Percentiles rank a stretch among this genome's conserved stretches.
These are phyloP conservation scores for Pelargonium cotyledonis DNA, from an alignment of 441 rosid genomes.

Conservation along the genomic window DNA sequence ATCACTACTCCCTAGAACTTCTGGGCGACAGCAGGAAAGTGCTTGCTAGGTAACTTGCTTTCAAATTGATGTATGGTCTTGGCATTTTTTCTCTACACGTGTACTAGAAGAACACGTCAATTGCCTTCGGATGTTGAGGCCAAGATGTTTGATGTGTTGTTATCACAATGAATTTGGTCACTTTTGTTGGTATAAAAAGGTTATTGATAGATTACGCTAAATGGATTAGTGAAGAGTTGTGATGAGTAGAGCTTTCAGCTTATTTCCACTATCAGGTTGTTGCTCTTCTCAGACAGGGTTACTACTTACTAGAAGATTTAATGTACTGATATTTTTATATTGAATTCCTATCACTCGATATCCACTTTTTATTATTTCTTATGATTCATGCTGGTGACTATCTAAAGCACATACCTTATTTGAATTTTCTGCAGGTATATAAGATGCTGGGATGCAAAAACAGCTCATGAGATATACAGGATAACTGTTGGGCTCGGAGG, in stretches of 20 bases:
- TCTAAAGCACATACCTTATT: slow-evolving; percentile 17
- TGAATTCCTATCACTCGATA: not conserved
- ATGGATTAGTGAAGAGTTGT: not conserved
- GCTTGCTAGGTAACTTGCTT: slow-evolving; percentile 7
- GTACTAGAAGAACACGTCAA: not conserved
- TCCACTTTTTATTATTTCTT: not conserved
- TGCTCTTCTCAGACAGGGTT: not conserved
- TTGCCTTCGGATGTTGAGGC: not conserved
- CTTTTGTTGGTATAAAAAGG: not conserved
- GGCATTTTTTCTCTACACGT: not conserved
- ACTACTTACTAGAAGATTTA: not conserved
- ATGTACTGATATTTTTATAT: not conserved
- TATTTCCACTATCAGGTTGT: not conserved
- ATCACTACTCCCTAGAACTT: slow-evolving; percentile 8
- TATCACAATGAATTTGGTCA: not conserved
- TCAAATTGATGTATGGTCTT: not conserved
- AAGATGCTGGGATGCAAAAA: slow-evolving; percentile 85
- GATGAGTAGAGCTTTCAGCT: not conserved
- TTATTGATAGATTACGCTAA: not conserved
- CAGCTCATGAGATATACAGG: slow-evolving; percentile 68
- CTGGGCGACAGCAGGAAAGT: slow-evolving; percentile 2
- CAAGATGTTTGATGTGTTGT: slow-evolving; percentile 1
- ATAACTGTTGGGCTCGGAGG: slow-evolving; percentile 89
- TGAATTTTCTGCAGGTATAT: slow-evolving; percentile 48
- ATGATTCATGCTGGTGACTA: not conserved